Percentiles rank a stretch among this genome's conserved stretches.
phyloP scores from a whole-genome alignment of 1,284 basidiomycete species.

The Xerocomus nothofagi region DNA sequence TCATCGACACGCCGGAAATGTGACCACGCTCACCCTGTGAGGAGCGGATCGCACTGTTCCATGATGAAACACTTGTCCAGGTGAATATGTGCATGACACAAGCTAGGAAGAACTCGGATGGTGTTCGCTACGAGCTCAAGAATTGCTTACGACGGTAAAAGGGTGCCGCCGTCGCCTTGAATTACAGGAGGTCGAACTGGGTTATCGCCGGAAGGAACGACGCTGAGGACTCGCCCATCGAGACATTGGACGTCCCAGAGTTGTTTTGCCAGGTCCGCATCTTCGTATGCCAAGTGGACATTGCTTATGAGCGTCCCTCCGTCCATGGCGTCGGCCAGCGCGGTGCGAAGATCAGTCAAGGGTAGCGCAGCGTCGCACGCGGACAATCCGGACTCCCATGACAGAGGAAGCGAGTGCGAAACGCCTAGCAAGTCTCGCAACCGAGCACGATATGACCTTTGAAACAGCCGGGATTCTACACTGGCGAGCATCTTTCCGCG shows the following conservation, averaged over 20 bases:
- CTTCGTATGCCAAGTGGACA: slow-evolving; percentile 20
- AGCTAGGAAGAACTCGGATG: slow-evolving; percentile 34
- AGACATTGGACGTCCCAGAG: slow-evolving; percentile 24
- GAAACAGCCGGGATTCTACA: no score
- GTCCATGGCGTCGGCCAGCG: background rate
- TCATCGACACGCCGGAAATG: background rate
- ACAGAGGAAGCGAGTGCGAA: no score
- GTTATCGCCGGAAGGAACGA: slow-evolving; percentile 14
- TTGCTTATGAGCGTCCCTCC: slow-evolving; percentile 15
- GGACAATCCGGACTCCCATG: no score
- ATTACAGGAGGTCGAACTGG: slow-evolving; percentile 18
- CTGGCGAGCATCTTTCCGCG: no score
- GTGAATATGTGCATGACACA: slow-evolving; percentile 66
- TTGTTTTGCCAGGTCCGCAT: slow-evolving; percentile 9
- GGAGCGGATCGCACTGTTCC: slow-evolving; percentile 49
- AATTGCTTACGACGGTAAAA: slow-evolving; percentile 52
- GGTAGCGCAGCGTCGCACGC: no score
- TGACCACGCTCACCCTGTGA: slow-evolving; percentile 44
- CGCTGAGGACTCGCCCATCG: slow-evolving; percentile 16
- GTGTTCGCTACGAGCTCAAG: background rate
- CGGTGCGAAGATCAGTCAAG: background rate
- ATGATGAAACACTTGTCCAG: slow-evolving; percentile 69
- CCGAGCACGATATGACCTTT: no score
- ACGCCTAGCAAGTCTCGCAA: no score
- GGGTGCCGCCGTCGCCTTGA: slow-evolving; percentile 48